These are phyloP conservation scores for Kwoniella sp. DNA, from an alignment of 768 basidiomycete genomes.

Conservation along the genomic window DNA sequence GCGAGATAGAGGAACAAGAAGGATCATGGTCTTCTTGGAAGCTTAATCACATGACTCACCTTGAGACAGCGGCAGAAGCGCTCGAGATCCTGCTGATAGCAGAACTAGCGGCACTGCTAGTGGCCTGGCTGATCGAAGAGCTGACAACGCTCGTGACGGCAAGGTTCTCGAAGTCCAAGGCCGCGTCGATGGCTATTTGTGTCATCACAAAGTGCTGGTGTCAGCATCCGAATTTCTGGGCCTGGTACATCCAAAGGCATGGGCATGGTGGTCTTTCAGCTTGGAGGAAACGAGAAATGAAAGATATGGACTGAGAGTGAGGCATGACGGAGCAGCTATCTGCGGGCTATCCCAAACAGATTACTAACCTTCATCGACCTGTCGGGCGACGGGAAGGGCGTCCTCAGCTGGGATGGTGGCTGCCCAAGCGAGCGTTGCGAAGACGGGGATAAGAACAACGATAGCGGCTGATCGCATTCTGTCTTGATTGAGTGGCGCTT, in stretches of 20 bases:
- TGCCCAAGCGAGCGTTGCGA: conserved; percentile 14
- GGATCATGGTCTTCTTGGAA: too few relatives aligned
- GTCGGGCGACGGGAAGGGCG: conserved; percentile 4
- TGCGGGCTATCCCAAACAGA: neutral
- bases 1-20: too few relatives aligned
- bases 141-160: neutral
- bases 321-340: too few relatives aligned
- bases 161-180: neutral
- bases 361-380: neutral
- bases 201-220: too few relatives aligned
- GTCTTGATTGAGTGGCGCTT: neutral
- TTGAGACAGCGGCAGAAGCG: conserved; percentile 4
- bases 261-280: too few relatives aligned
- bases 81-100: conserved; percentile 5
- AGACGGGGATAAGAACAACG: conserved; percentile 13
- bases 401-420: neutral
- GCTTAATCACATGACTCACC: too few relatives aligned
- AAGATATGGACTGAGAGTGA: too few relatives aligned
- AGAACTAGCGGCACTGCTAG: neutral
- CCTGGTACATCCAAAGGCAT: too few relatives aligned
- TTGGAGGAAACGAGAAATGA: too few relatives aligned
- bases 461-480: conserved; percentile 9
- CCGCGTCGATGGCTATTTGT: conserved; percentile 4
- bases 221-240: too few relatives aligned
- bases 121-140: neutral